Evolutionary conservation across 257 asterid genomes (phyloP).

Genomic region (Linderniella brevidens): DNA sequence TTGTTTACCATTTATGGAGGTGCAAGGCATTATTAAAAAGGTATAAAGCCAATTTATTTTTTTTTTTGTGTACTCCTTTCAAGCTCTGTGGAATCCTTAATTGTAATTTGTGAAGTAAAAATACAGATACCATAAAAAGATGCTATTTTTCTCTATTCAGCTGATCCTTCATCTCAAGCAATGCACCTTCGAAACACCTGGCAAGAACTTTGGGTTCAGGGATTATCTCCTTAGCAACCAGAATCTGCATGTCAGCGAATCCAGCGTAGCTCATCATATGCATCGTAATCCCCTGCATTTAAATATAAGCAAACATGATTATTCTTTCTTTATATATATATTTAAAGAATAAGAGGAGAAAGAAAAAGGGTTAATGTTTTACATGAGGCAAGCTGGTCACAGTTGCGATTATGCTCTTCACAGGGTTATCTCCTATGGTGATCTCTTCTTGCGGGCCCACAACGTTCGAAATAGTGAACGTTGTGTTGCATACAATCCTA

Average conservation of each 20-base stretch:
- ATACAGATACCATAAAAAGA: too few species aligned
- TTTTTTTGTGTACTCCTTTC: too few species aligned
- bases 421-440: slow-evolving; percentile 37
- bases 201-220: slow-evolving; percentile 58
- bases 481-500: slow-evolving; percentile 52
- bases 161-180: slow-evolving; percentile 40
- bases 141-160: too few species aligned
- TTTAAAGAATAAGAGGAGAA: background rate
- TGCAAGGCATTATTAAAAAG: too few species aligned
- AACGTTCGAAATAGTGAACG: slow-evolving; percentile 56
- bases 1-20: too few species aligned
- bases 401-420: slow-evolving; percentile 34
- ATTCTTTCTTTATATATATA: background rate
- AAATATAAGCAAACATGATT: background rate
- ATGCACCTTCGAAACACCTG: slow-evolving; percentile 49
- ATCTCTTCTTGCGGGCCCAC: slow-evolving; percentile 67
- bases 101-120: too few species aligned
- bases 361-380: slow-evolving; percentile 10
- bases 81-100: too few species aligned
- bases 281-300: slow-evolving; percentile 58
- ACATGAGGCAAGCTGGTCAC: slow-evolving; percentile 67
- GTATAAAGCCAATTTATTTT: too few species aligned
- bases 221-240: slow-evolving; percentile 69
- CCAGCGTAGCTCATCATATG: slow-evolving; percentile 84
- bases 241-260: slow-evolving; percentile 52